These are phyloP conservation scores for Sporisorium iseilematis-ciliati DNA, from an alignment of 1,284 basidiomycete genomes.

Conservation along the genomic window DNA sequence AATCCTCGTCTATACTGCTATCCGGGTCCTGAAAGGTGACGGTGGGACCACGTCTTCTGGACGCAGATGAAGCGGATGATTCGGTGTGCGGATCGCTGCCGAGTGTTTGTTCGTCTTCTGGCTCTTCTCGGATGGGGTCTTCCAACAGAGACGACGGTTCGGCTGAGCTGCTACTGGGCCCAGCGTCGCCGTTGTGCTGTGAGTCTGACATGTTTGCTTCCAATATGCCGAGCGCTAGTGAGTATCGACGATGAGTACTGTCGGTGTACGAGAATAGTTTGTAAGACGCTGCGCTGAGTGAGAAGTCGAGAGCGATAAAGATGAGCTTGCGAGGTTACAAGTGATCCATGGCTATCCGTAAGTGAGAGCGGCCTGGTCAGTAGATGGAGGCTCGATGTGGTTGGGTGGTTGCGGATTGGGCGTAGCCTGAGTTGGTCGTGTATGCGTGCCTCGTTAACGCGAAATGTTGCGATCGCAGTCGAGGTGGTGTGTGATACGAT, in stretches of 20 bases:
- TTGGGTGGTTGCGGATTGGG: too few relatives aligned
- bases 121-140: slow-evolving; percentile 21
- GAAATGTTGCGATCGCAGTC: too few relatives aligned
- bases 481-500: too few relatives aligned
- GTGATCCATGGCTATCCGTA: neutral
- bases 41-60: slow-evolving; percentile 11
- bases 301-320: neutral
- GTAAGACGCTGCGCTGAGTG: neutral
- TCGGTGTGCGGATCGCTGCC: neutral
- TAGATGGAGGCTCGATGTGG: neutral
- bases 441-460: too few relatives aligned
- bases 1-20: slow-evolving; percentile 8
- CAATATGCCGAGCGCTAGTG: neutral
- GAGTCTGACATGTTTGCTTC: slow-evolving; percentile 12
- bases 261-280: neutral
- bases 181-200: neutral
- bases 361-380: neutral
- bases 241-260: neutral
- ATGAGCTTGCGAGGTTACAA: neutral
- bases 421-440: too few relatives aligned
- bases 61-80: slow-evolving; percentile 8
- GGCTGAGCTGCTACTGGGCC: neutral
- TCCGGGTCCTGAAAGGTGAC: slow-evolving; percentile 33
- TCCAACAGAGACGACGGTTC: slow-evolving; percentile 10
- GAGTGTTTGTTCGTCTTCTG: slow-evolving; percentile 11